phyloP scores from a whole-genome alignment of 345 rosid genomes.

The Salix koriyanagi region DNA sequence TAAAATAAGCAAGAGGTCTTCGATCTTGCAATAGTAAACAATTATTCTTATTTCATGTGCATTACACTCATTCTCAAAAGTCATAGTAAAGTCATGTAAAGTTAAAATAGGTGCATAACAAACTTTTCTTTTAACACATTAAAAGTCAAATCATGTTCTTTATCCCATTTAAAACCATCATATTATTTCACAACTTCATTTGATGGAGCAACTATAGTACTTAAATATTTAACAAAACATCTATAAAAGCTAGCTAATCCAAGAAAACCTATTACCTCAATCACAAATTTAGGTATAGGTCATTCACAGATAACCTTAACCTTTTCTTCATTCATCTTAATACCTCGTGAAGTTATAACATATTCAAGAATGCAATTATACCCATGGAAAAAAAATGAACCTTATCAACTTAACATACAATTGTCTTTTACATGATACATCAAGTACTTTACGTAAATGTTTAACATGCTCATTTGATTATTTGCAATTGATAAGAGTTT shows the following conservation, averaged over 20 bases:
- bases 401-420: background rate
- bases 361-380: background rate
- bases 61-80: background rate
- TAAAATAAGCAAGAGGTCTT: background rate
- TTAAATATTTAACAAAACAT: background rate
- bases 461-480: background rate
- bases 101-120: background rate
- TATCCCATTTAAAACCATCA: background rate
- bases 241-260: background rate
- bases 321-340: background rate
- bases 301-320: background rate
- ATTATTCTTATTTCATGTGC: background rate
- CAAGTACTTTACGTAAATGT: too few relatives aligned
- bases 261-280: background rate
- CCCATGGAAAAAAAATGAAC: background rate
- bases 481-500: background rate
- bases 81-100: background rate
- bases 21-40: background rate
- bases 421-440: too few relatives aligned
- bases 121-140: background rate
- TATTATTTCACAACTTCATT: background rate
- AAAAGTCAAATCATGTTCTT: background rate
- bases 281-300: background rate
- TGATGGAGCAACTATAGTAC: background rate
- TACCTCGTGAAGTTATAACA: too few relatives aligned